A percentile compares a stretch with the other conserved stretches of the same genome.
phyloP scores from a whole-genome alignment of 148 eudicot genomes.

The Vaccinium vitisidaea region DNA sequence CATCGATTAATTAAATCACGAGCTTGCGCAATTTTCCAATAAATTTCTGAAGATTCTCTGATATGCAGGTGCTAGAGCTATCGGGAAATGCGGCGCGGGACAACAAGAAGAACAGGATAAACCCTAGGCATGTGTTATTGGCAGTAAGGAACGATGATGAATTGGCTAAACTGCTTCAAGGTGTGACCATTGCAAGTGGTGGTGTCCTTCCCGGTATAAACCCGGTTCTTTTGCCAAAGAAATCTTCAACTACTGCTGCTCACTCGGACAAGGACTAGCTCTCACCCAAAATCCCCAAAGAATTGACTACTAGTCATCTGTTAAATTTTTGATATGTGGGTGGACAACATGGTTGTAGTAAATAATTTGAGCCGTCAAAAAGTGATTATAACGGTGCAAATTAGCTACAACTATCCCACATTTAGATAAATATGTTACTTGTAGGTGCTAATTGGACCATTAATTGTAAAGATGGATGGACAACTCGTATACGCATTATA shows the following conservation, averaged over 20 bases:
- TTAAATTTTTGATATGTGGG: neutral
- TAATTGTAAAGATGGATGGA: too few relatives aligned
- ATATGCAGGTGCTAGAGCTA: conserved; percentile 33
- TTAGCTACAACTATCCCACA: too few relatives aligned
- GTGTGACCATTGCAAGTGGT: conserved; percentile 42
- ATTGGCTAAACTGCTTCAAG: conserved; percentile 35
- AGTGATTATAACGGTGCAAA: too few relatives aligned
- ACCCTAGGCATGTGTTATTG: conserved; percentile 37
- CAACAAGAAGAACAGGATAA: conserved; percentile 47
- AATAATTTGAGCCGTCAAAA: too few relatives aligned
- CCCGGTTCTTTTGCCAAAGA: conserved; percentile 37
- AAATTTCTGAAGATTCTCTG: neutral
- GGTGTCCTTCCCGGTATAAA: conserved; percentile 38
- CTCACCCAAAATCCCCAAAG: conserved; percentile 15
- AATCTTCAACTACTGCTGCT: neutral
- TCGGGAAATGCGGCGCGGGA: conserved; percentile 47
- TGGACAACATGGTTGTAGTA: too few relatives aligned
- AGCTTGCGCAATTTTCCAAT: neutral
- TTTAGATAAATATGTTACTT: too few relatives aligned
- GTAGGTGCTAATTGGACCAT: too few relatives aligned
- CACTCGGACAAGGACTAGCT: neutral
- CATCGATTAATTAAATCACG: neutral
- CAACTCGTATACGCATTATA: too few relatives aligned
- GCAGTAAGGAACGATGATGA: conserved; percentile 42
- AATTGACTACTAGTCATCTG: neutral